phyloP scores from a whole-genome alignment of 495 filamentous ascomycete genomes.

The Bombardia bombarda region DNA sequence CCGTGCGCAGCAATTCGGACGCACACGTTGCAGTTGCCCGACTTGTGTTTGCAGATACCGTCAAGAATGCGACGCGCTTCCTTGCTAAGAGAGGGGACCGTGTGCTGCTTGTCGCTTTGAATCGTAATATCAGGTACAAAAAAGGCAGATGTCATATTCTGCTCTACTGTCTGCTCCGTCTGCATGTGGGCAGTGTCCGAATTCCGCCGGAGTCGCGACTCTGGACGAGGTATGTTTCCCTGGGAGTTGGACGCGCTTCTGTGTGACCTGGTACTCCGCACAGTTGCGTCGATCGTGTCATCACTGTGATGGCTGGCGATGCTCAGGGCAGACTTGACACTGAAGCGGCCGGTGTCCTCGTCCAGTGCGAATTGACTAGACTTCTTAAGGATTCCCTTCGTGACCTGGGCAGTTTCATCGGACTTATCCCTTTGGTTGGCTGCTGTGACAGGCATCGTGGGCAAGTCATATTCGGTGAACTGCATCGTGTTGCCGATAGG shows the following conservation, averaged over 20 bases:
- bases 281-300: conserved; percentile 5
- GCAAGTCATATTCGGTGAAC: conserved; percentile 16
- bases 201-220: conserved; percentile 23
- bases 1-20: conserved; percentile 46
- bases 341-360: conserved; percentile 34
- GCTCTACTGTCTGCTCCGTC: conserved; percentile 21
- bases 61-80: conserved; percentile 53
- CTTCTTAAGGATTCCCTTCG: conserved; percentile 36
- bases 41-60: conserved; percentile 53
- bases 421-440: conserved; percentile 12
- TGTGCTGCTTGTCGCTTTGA: conserved; percentile 20
- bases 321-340: conserved; percentile 31
- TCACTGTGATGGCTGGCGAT: conserved; percentile 24
- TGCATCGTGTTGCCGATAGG: conserved; percentile 15
- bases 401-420: conserved; percentile 11
- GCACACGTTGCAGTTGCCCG: conserved; percentile 68
- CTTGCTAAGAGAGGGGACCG: conserved; percentile 34
- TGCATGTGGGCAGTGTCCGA: conserved; percentile 22
- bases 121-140: conserved; percentile 43
- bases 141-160: conserved; percentile 78
- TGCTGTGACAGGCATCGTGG: conserved; percentile 8
- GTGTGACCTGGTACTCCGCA: conserved; percentile 8
- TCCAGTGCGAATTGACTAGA: conserved; percentile 30
- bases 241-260: conserved; percentile 10
- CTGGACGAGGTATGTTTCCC: conserved; percentile 11